A percentile compares a stretch with the other conserved stretches of the same genome.
Evolutionary conservation across 257 asterid genomes (phyloP).

Genomic region (Capsicum chinense): DNA sequence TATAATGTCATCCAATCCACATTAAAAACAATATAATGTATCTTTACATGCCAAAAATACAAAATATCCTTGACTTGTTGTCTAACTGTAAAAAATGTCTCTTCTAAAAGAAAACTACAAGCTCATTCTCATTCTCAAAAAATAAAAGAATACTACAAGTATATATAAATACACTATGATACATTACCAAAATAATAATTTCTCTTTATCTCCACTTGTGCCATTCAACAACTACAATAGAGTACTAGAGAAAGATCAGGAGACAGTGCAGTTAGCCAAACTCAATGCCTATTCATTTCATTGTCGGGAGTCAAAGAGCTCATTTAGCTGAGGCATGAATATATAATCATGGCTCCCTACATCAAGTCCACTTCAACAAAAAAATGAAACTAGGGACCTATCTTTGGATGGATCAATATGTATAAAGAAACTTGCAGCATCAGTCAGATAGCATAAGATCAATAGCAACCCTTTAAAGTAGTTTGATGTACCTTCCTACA

Average conservation of each 20-base stretch:
- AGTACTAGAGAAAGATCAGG: conserved; percentile 25
- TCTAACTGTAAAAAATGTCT: conserved; percentile 75
- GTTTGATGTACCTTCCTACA: conserved; percentile 65
- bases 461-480: conserved; percentile 64
- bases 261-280: conserved; percentile 10
- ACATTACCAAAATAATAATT: conserved; percentile 47
- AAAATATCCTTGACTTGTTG: conserved; percentile 46
- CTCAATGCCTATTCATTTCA: conserved; percentile 7
- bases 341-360: conserved; percentile 40
- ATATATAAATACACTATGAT: conserved; percentile 62
- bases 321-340: neutral
- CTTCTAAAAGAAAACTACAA: conserved; percentile 38
- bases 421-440: conserved; percentile 62
- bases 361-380: conserved; percentile 15
- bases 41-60: conserved; percentile 34
- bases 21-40: neutral
- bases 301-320: conserved; percentile 1
- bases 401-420: conserved; percentile 58
- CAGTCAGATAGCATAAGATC: conserved; percentile 62
- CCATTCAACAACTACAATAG: conserved; percentile 31
- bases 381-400: conserved; percentile 37
- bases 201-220: conserved; percentile 26
- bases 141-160: conserved; percentile 63
- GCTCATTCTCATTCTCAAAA: too few species aligned
- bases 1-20: too few species aligned